A percentile compares a stretch with the other conserved stretches of the same genome.
These are phyloP conservation scores for Exophiala lecanii-corni DNA, from an alignment of 2,329 filamentous ascomycete genomes.

Conservation along the genomic window DNA sequence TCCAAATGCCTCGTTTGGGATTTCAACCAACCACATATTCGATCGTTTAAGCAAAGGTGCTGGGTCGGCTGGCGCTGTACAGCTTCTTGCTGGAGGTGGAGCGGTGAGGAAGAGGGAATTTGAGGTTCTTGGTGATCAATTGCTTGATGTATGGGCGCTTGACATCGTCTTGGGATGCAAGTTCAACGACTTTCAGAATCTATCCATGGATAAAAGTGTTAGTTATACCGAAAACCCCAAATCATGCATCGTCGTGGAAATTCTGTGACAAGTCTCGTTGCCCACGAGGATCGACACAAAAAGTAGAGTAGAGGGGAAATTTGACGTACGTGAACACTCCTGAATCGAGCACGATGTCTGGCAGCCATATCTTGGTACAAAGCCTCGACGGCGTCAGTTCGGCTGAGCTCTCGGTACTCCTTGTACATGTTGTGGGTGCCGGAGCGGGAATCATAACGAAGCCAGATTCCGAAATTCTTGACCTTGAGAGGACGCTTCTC, in stretches of 20 bases:
- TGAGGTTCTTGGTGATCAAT: slow-evolving; percentile 88
- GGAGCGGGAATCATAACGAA: slow-evolving; percentile 99
- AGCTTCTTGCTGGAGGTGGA: slow-evolving; percentile 83
- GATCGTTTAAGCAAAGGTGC: slow-evolving; percentile 89
- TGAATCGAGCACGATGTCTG: slow-evolving; percentile 95
- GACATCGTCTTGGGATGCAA: slow-evolving; percentile 90
- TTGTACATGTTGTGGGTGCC: slow-evolving; percentile 99
- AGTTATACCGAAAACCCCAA: no score
- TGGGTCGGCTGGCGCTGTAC: slow-evolving; percentile 87
- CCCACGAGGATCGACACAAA: no score
- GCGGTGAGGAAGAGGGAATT: slow-evolving; percentile 98
- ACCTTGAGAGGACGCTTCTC: slow-evolving; percentile 99
- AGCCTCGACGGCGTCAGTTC: slow-evolving; percentile 89
- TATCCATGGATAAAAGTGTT: no score
- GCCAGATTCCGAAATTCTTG: slow-evolving; percentile 99
- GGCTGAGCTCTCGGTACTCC: slow-evolving; percentile 99
- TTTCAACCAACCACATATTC: no score
- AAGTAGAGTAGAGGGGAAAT: no score
- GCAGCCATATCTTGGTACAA: slow-evolving; percentile 99
- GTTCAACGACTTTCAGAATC: slow-evolving; percentile 97
- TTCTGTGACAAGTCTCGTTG: no score
- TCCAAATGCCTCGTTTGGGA: no score
- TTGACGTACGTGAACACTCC: slow-evolving; percentile 88
- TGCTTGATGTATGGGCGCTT: slow-evolving; percentile 99
- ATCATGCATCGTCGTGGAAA: no score